A percentile compares a stretch with the other conserved stretches of the same genome.
phyloP scores from a whole-genome alignment of 2,329 filamentous ascomycete species.

The Didymella sp. region DNA sequence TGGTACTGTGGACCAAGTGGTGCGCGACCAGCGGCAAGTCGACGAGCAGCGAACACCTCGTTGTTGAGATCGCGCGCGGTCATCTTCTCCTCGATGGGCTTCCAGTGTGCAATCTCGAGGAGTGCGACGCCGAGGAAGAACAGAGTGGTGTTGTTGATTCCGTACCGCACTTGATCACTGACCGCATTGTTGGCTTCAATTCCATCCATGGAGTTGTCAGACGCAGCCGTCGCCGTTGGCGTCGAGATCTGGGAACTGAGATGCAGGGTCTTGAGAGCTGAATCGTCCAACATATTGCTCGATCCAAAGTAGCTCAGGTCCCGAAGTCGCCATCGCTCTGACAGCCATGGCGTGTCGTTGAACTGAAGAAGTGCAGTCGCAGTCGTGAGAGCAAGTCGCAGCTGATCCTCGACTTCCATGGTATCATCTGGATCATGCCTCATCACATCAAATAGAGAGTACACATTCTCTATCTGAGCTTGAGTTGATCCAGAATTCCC shows the following conservation, averaged over 20 bases:
- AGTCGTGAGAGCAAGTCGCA: constrained; percentile 28
- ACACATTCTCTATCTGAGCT: background rate
- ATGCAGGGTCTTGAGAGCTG: constrained; percentile 28
- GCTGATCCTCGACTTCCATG: constrained; percentile 22
- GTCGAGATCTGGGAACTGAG: constrained; percentile 26
- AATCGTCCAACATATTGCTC: constrained; percentile 8
- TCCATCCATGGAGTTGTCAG: constrained; percentile 23
- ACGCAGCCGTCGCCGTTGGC: background rate
- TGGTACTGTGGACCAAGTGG: constrained; percentile 28
- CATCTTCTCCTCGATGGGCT: constrained; percentile 28
- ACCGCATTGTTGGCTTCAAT: constrained; percentile 13
- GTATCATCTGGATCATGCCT: constrained; percentile 17
- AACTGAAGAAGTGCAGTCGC: constrained; percentile 29
- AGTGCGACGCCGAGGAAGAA: constrained; percentile 37
- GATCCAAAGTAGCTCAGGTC: constrained; percentile 28
- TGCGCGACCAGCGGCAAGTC: constrained; percentile 23
- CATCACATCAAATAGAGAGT: constrained; percentile 23
- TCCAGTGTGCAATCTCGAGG: constrained; percentile 37
- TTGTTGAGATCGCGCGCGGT: constrained; percentile 24
- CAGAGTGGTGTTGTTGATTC: constrained; percentile 35
- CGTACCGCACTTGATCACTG: constrained; percentile 26
- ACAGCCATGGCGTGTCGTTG: constrained; percentile 33
- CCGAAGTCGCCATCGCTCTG: constrained; percentile 26
- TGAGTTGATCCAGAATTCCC: too few species aligned
- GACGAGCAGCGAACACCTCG: constrained; percentile 30